These are phyloP conservation scores for Tilletia setariae DNA, from an alignment of 1,284 basidiomycete species.

Conservation along the genomic window DNA sequence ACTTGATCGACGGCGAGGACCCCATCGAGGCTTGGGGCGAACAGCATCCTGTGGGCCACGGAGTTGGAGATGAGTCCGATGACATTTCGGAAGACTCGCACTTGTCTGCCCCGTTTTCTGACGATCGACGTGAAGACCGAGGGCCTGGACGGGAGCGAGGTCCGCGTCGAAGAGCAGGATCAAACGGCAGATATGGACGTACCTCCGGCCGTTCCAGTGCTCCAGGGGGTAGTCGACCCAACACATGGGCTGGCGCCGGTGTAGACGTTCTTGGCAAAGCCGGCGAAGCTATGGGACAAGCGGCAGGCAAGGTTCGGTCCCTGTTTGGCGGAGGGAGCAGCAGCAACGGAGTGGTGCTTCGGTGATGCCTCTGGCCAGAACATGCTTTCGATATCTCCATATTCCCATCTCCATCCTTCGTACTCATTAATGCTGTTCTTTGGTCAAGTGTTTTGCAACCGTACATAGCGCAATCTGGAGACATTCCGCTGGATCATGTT, in stretches of 20 bases:
- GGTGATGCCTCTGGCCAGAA: background rate
- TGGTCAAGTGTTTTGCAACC: too few relatives aligned
- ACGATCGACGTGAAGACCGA: background rate
- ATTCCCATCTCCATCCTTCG: too few relatives aligned
- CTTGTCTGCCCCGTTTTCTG: conserved; percentile 8
- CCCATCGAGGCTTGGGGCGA: background rate
- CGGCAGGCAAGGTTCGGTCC: background rate
- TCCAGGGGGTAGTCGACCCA: background rate
- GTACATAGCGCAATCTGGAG: too few relatives aligned
- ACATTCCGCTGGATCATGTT: too few relatives aligned
- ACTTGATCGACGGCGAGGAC: background rate
- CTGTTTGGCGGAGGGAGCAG: background rate
- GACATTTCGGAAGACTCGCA: background rate
- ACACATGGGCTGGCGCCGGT: background rate
- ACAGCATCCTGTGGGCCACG: background rate
- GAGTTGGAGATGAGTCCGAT: background rate
- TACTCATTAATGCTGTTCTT: too few relatives aligned
- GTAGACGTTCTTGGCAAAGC: background rate
- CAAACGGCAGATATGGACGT: background rate
- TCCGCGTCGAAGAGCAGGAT: background rate
- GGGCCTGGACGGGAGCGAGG: background rate
- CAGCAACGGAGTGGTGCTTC: background rate
- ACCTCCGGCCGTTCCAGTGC: background rate
- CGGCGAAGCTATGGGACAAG: background rate
- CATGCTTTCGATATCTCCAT: too few relatives aligned